Evolutionary conservation across 1,284 basidiomycete species (phyloP).

Genomic region (Abortiporus biennis): DNA sequence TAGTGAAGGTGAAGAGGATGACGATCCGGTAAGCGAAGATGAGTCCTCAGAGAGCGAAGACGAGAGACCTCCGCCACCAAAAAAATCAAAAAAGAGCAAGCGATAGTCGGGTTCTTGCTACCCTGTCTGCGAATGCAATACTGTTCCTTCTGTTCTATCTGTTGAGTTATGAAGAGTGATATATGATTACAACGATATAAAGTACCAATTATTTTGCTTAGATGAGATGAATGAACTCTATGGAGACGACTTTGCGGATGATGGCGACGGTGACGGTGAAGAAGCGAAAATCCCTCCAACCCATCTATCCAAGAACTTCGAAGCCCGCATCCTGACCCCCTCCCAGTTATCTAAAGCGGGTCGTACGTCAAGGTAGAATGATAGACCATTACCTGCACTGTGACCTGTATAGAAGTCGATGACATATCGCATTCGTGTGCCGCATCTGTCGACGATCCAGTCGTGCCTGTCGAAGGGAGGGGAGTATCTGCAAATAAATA

Average conservation of each 20-base stretch:
- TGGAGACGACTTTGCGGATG: slow-evolving; percentile 15
- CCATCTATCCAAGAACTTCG: slow-evolving; percentile 43
- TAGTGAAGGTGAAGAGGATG: slow-evolving; percentile 43
- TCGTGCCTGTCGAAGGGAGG: slow-evolving; percentile 97
- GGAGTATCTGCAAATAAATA: slow-evolving; percentile 68
- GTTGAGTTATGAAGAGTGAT: too few relatives aligned
- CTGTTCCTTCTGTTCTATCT: too few relatives aligned
- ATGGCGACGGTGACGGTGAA: slow-evolving; percentile 11
- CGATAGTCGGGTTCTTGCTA: slow-evolving; percentile 30
- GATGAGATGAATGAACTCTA: slow-evolving; percentile 5
- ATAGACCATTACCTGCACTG: slow-evolving; percentile 40
- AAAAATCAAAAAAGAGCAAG: slow-evolving; percentile 33
- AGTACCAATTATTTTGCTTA: neutral
- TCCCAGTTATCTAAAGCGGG: slow-evolving; percentile 93
- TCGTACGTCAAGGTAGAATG: slow-evolving; percentile 93
- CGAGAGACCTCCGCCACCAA: slow-evolving; percentile 28
- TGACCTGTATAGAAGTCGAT: slow-evolving; percentile 99
- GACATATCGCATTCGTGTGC: slow-evolving; percentile 85
- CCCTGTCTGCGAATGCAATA: neutral
- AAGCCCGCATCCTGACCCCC: slow-evolving; percentile 73
- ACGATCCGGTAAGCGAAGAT: slow-evolving; percentile 31
- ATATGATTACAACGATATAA: neutral
- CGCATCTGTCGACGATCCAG: slow-evolving; percentile 94
- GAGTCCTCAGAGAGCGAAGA: slow-evolving; percentile 37
- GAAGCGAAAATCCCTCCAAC: slow-evolving; percentile 23